Evolutionary conservation across 83 land plant genomes (phyloP).

Genomic region (Thuja plicata): DNA sequence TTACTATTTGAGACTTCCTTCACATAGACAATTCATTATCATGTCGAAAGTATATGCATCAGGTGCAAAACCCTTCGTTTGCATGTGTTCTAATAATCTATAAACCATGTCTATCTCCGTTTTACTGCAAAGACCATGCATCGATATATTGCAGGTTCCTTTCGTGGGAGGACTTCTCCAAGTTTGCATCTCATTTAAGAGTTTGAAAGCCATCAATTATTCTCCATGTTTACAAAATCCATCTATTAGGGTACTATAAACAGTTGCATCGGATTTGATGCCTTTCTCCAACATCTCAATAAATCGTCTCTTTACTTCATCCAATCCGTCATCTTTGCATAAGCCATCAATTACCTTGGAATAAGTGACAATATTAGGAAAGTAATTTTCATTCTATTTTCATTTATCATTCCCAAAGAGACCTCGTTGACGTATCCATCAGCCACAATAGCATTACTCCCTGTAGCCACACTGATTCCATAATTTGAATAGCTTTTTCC

Average conservation of each 20-base stretch:
- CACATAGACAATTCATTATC: slow-evolving; percentile 58
- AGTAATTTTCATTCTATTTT: slow-evolving; percentile 28
- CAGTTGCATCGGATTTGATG: slow-evolving; percentile 48
- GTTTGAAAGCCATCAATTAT: slow-evolving; percentile 56
- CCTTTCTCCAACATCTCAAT: slow-evolving; percentile 61
- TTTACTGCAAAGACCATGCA: slow-evolving; percentile 45
- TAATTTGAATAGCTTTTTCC: slow-evolving; percentile 64
- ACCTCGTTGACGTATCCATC: slow-evolving; percentile 29
- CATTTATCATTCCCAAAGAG: slow-evolving; percentile 32
- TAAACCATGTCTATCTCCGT: slow-evolving; percentile 52
- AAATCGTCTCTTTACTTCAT: slow-evolving; percentile 63
- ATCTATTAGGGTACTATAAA: slow-evolving; percentile 60
- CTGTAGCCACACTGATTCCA: slow-evolving; percentile 59
- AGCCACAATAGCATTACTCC: slow-evolving; percentile 65
- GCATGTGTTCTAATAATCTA: slow-evolving; percentile 60
- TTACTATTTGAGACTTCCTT: too few relatives aligned
- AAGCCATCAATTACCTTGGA: slow-evolving; percentile 55
- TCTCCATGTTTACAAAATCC: slow-evolving; percentile 58
- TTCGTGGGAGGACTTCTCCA: slow-evolving; percentile 48
- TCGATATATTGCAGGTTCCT: slow-evolving; percentile 58
- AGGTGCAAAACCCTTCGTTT: slow-evolving; percentile 41
- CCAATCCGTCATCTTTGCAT: slow-evolving; percentile 65
- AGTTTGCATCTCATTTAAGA: slow-evolving; percentile 76
- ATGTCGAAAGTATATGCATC: slow-evolving; percentile 51
- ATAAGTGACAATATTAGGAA: slow-evolving; percentile 66